Base-by-base conservation (phyloP, 257 asterid genomes). In the Solanum pimpinellifolium region DNA sequence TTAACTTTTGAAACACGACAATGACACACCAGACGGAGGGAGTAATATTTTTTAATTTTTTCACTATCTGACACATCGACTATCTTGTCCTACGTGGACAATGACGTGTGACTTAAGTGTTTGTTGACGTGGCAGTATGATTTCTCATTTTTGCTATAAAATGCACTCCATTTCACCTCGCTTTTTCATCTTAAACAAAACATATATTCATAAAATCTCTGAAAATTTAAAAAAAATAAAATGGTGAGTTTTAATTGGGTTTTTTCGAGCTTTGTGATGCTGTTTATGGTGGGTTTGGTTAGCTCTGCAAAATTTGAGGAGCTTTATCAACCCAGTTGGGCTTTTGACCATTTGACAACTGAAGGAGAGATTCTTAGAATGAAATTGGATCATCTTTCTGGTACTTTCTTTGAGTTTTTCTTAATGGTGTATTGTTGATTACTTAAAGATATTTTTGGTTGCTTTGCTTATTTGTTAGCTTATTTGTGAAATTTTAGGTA, bases 331-430 rank as follows among this genome's bases (percentile, higher is more conserved):
- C 97, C 98, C 7, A 91, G 88, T 41, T 96, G 98, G 97, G 94
- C 98, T 2, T 4, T 82, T 10, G 99, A 96, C 74, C 98, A 96
- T 91, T 91, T 96, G 86, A 52, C 88, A 9, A 88, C 91, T 68
- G 92, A 95, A 13, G 98, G 98, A n/a, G 98, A 93, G 42, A 89
- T 93, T 56, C 89, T 96, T 11, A 89, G 87, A 59, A 95, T 96
- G 99, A 96, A 94, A 88, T 93, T 96, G 0, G 99, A 96, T 41
- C 88, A 88, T 68, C 59, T 60, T 70, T 96, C 98, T 35, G 99
- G 99, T 96, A 95, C 41, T 27, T 77, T 68, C 0, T 56, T 6
- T 37, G 9, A 29, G 18, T 21, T 56, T 7, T 11, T 25, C 35
- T 27, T 68, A 2, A 25, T 33, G 14, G 39, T 14, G 7, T 52